Percentiles rank a stretch among this genome's conserved stretches.
Conservation (phyloP, 75 land plant species). For the Picea sitchensis region DNA sequence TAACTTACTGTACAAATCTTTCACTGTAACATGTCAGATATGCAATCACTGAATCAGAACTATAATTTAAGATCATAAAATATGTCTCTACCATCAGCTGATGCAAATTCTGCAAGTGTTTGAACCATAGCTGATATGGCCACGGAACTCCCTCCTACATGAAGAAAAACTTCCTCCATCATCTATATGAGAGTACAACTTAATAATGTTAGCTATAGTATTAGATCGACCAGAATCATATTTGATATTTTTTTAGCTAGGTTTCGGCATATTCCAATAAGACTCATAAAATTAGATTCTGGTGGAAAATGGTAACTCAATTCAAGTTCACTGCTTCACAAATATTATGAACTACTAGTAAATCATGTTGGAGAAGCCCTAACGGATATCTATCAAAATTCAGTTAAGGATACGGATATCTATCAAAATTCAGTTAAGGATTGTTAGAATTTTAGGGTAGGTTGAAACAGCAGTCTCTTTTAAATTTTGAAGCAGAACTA, state of each 20-base stretch:
- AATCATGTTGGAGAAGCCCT: background rate
- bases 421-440: no score
- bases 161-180: constrained; percentile 90
- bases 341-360: background rate
- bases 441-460: no score
- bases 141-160: constrained; percentile 63
- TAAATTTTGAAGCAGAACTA: no score
- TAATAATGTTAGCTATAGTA: background rate
- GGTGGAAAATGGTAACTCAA: background rate
- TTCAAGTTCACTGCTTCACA: background rate
- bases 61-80: background rate
- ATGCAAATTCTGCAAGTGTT: constrained; percentile 90
- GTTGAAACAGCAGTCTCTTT: no score
- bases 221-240: no score
- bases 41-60: background rate
- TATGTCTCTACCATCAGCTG: constrained; percentile 60
- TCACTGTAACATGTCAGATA: background rate
- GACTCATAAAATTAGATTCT: background rate
- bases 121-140: constrained; percentile 83
- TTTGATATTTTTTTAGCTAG: background rate
- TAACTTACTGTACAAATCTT: background rate
- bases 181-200: constrained; percentile 40
- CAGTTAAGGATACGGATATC: background rate
- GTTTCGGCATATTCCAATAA: background rate
- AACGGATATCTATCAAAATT: background rate